Base-by-base conservation (phyloP, 2,329 filamentous ascomycete genomes). In the Catunica adiposa region DNA sequence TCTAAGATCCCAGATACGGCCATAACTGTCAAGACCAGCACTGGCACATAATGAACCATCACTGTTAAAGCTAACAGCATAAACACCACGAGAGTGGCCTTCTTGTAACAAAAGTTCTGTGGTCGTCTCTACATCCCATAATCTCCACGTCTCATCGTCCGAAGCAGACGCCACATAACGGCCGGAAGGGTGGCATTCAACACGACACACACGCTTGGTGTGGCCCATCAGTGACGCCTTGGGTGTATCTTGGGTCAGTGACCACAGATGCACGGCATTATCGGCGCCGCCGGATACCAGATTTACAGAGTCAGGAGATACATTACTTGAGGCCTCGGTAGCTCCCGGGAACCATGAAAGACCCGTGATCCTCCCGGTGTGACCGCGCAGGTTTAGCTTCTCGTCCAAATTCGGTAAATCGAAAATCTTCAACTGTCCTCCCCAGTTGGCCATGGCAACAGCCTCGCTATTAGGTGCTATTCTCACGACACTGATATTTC, bases 131-230 rank as follows among this genome's bases (percentile, higher is more conserved):
- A 97, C 80, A 66, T 97, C 90, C 90, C 92, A 98, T 34, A 98
- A 73, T 47, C 90, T 81, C 92, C 92, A 98, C 0, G 92, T 95
- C 1, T 89, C 95, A 66, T 98, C 92, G 63, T 92, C 92, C 0
- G 89, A 95, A 5, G 92, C 92, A 1, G 89, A 95, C 3, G 90
- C 92, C 4, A 97, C 73, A 64, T 90, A 97, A 59, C 78, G 78
- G 2, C 90, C 90, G 0, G 87, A 94, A 0, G 92, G 92, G 62
- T 98, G 92, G 64, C 97, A 95, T 58, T 95, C 92, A 11, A 94
- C 84, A 56, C 90, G 81, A 63, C 89, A 95, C 7, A 98, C 89
- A 59, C 92, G 83, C 55, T 85, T 86, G 3, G 79, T 82, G 65
- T 98, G 92, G 0, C 90, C 92, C 23, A 82, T 77, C 0, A 97